A percentile compares a stretch with the other conserved stretches of the same genome.
phyloP scores from a whole-genome alignment of 2,329 filamentous ascomycete genomes.

The Lasiodiplodia citricola region DNA sequence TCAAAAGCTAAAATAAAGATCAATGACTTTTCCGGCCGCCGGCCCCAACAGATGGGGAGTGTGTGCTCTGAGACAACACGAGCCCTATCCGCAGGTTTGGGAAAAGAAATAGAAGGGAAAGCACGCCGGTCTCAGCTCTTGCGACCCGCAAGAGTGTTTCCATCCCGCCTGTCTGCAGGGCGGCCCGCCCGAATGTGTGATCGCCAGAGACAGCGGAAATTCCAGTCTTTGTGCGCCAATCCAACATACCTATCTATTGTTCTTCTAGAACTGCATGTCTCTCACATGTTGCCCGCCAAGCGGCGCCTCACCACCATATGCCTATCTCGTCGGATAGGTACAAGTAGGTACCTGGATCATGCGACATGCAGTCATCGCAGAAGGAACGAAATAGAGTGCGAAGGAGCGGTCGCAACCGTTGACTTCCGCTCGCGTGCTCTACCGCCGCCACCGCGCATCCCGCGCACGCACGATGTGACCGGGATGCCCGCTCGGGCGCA shows the following conservation, averaged over 20 bases:
- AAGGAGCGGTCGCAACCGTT: neutral
- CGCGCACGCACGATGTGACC: neutral
- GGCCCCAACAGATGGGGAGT: conserved; percentile 5
- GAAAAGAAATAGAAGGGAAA: neutral
- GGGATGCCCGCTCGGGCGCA: neutral
- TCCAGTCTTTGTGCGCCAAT: neutral
- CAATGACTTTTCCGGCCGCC: neutral
- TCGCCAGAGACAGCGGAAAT: conserved; percentile 10
- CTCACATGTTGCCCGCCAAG: conserved; percentile 10
- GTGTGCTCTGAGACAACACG: conserved; percentile 13
- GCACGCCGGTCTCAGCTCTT: neutral
- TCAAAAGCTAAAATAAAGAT: neutral
- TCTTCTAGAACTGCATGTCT: neutral
- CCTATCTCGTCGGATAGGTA: neutral
- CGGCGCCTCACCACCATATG: neutral
- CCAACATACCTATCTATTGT: neutral
- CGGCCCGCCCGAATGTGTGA: conserved; percentile 1
- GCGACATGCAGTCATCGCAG: neutral
- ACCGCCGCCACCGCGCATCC: neutral
- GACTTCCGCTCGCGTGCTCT: neutral
- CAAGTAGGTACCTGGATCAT: neutral
- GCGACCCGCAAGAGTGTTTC: conserved; percentile 2
- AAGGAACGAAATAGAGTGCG: neutral
- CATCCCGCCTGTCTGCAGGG: neutral
- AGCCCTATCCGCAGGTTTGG: conserved; percentile 17